These are phyloP conservation scores for Leavenworthia alabamica DNA, from an alignment of 345 rosid species.

Conservation along the genomic window DNA sequence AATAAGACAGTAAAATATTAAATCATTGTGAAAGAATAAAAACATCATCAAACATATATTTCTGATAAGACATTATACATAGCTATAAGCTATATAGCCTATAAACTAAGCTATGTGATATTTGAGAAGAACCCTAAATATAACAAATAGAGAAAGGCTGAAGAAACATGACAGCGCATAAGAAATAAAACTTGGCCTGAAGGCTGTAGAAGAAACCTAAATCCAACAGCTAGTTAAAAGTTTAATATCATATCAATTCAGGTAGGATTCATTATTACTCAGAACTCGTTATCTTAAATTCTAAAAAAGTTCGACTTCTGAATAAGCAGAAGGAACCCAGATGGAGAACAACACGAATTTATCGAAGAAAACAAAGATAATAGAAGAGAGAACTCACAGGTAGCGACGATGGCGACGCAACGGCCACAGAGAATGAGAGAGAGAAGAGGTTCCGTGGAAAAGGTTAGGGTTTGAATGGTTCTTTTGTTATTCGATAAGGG, in stretches of 20 bases:
- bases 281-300: not conserved
- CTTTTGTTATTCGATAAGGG: constrained; percentile 8
- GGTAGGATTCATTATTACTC: not conserved
- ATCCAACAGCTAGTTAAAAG: not conserved
- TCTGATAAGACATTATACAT: not conserved
- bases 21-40: not conserved
- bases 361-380: not conserved
- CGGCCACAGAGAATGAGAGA: constrained; percentile 7
- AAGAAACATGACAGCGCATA: not conserved
- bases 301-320: not conserved
- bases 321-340: not conserved
- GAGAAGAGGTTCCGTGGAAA: constrained; percentile 8
- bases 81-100: not conserved
- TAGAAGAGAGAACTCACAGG: constrained; percentile 5
- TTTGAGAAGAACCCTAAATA: not conserved
- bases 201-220: not conserved
- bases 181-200: not conserved
- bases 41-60: not conserved
- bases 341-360: not conserved
- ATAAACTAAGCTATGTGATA: not conserved
- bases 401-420: constrained; percentile 12
- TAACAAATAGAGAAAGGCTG: not conserved
- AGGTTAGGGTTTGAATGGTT: constrained; percentile 18
- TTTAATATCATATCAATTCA: not conserved
- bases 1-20: not conserved